Conservation (phyloP, 371 early-diverging fungal species). For the Capillidium heterosporum region DNA sequence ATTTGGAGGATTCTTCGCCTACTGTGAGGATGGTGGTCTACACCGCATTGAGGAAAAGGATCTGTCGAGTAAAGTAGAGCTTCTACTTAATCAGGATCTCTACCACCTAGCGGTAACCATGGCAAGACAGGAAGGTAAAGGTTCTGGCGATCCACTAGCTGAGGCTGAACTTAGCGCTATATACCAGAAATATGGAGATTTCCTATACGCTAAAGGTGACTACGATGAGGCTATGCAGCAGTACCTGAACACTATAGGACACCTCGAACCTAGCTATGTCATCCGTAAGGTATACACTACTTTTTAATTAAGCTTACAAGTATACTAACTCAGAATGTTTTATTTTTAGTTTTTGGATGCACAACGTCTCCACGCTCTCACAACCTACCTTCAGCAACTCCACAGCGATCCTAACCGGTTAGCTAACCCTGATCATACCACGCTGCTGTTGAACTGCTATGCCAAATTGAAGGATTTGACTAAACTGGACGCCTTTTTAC, state of each 20-base stretch:
- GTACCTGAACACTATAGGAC: slow-evolving; percentile 76
- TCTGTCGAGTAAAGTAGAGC: slow-evolving; percentile 65
- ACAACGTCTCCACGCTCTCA: slow-evolving; percentile 74
- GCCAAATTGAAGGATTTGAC: slow-evolving; percentile 70
- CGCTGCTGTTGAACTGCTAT: slow-evolving; percentile 89
- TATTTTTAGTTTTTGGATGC: slow-evolving; percentile 62
- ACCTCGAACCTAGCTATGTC: slow-evolving; percentile 87
- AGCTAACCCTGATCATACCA: slow-evolving; percentile 87
- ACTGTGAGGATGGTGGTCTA: slow-evolving; percentile 62
- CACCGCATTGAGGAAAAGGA: slow-evolving; percentile 75
- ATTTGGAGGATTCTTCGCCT: slow-evolving; percentile 80
- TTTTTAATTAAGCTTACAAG: neutral
- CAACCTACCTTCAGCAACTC: slow-evolving; percentile 72
- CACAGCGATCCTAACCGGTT: slow-evolving; percentile 43
- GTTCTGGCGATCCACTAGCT: slow-evolving; percentile 17
- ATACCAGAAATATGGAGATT: slow-evolving; percentile 82
- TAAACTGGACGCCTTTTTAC: slow-evolving; percentile 61
- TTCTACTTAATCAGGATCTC: slow-evolving; percentile 69
- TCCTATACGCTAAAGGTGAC: slow-evolving; percentile 70
- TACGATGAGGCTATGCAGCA: slow-evolving; percentile 82
- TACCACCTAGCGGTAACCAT: slow-evolving; percentile 71
- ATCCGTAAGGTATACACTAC: slow-evolving; percentile 54
- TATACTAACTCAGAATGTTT: neutral
- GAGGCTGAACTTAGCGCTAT: slow-evolving; percentile 61
- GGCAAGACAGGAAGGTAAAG: slow-evolving; percentile 26